These are phyloP conservation scores for Penicillium thymicola DNA, from an alignment of 2,329 filamentous ascomycete species.

Conservation along the genomic window DNA sequence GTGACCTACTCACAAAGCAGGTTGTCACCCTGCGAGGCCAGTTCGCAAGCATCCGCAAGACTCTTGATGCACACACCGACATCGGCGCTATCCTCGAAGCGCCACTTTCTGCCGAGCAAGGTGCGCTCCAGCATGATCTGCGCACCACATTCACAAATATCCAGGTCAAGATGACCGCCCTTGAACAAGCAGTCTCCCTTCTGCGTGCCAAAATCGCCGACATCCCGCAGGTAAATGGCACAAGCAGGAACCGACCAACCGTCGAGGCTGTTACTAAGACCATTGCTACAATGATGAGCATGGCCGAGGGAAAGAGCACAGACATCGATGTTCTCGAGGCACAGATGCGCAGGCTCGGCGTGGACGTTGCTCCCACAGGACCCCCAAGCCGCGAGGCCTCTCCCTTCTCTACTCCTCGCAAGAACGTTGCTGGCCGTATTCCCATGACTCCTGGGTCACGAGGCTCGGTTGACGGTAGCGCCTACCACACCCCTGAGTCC, in stretches of 20 bases:
- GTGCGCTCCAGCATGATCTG: slow-evolving; percentile 77
- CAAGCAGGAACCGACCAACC: slow-evolving; percentile 61
- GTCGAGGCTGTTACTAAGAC: slow-evolving; percentile 90
- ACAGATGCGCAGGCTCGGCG: slow-evolving; percentile 71
- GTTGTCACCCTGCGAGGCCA: slow-evolving; percentile 69
- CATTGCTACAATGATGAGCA: slow-evolving; percentile 85
- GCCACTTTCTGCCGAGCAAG: slow-evolving; percentile 79
- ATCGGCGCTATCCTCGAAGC: slow-evolving; percentile 65
- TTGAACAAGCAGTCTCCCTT: slow-evolving; percentile 75
- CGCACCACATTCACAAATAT: slow-evolving; percentile 72
- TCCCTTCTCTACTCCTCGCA: slow-evolving; percentile 38
- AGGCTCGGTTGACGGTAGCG: slow-evolving; percentile 35
- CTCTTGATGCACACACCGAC: slow-evolving; percentile 68
- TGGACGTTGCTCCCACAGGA: slow-evolving; percentile 37
- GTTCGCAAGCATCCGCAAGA: slow-evolving; percentile 72
- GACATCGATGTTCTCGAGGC: slow-evolving; percentile 88
- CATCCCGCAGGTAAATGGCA: slow-evolving; percentile 49
- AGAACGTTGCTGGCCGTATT: slow-evolving; percentile 26
- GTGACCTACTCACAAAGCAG: slow-evolving; percentile 64
- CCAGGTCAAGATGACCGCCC: slow-evolving; percentile 69
- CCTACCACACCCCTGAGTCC: slow-evolving; percentile 44
- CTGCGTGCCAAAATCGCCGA: slow-evolving; percentile 74
- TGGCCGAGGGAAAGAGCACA: slow-evolving; percentile 86
- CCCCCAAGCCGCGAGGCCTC: slow-evolving; percentile 36
- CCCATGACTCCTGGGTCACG: slow-evolving; percentile 40